These are phyloP conservation scores for Populus tomentosa DNA, from an alignment of 441 rosid species.

Conservation along the genomic window DNA sequence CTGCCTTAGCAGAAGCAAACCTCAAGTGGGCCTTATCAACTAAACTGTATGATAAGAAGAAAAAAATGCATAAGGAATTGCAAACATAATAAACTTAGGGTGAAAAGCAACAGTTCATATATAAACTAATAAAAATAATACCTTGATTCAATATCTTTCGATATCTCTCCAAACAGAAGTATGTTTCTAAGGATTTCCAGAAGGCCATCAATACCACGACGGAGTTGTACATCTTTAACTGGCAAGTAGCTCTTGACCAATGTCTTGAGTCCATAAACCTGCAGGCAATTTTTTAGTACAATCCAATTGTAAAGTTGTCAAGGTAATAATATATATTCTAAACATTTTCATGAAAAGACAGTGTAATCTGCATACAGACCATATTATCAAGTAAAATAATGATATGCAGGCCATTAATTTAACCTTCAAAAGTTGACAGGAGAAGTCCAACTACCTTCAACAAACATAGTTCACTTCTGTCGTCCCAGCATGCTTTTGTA, in stretches of 20 bases:
- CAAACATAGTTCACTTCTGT: constrained; percentile 78
- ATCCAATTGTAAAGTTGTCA: constrained; percentile 14
- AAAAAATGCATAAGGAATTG: constrained; percentile 20
- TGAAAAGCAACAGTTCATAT: neutral
- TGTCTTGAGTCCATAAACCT: constrained; percentile 95
- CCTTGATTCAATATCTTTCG: constrained; percentile 84
- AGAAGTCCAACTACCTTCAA: constrained; percentile 67
- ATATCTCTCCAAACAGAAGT: constrained; percentile 77
- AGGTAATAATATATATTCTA: constrained; percentile 12
- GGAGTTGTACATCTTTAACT: constrained; percentile 92
- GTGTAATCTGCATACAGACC: neutral
- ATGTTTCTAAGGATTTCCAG: constrained; percentile 60
- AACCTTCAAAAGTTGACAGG: neutral
- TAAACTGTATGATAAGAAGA: constrained; percentile 47
- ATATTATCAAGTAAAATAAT: neutral
- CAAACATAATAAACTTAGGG: constrained; percentile 9
- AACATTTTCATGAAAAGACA: neutral
- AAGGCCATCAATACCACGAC: constrained; percentile 75
- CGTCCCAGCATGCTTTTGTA: constrained; percentile 62
- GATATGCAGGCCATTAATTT: neutral
- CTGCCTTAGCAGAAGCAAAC: constrained; percentile 95
- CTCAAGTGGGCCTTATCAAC: constrained; percentile 92
- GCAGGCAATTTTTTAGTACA: constrained; percentile 17
- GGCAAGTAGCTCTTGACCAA: constrained; percentile 97
- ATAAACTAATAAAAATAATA: constrained; percentile 20